phyloP scores from a whole-genome alignment of 768 basidiomycete genomes.

The Tulasnella sp. region DNA sequence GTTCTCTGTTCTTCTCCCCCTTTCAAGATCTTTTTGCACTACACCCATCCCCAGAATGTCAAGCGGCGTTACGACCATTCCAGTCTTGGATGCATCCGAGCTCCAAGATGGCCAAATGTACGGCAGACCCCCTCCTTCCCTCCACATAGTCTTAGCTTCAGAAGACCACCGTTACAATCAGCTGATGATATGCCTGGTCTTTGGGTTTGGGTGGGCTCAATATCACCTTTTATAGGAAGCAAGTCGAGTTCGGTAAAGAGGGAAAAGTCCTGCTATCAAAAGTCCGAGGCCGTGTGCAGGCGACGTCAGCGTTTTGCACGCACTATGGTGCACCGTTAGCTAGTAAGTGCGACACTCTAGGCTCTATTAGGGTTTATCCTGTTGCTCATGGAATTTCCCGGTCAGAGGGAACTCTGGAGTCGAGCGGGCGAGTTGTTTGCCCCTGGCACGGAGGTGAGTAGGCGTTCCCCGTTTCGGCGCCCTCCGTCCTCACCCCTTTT shows the following conservation, averaged over 20 bases:
- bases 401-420: conserved; percentile 60
- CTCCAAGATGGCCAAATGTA: conserved; percentile 63
- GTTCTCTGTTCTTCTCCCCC: neutral
- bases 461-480: too few relatives aligned
- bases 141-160: neutral
- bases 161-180: neutral
- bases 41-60: too few relatives aligned
- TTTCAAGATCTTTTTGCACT: too few relatives aligned
- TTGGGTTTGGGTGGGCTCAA: neutral
- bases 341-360: conserved; percentile 30
- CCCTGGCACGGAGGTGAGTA: conserved; percentile 71
- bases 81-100: conserved; percentile 51
- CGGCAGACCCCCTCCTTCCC: conserved; percentile 22
- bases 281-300: conserved; percentile 64
- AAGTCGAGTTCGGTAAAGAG: conserved; percentile 67
- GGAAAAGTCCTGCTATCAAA: conserved; percentile 68
- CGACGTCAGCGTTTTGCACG: conserved; percentile 79
- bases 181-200: too few relatives aligned
- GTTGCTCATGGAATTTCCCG: neutral
- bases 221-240: conserved; percentile 49
- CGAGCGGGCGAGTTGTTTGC: conserved; percentile 73
- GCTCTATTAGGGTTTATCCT: too few relatives aligned
- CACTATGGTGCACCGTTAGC: conserved; percentile 86
- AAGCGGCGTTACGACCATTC: conserved; percentile 38
- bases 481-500: neutral